Evolutionary conservation across 495 filamentous ascomycete species (phyloP).

Genomic region (Neurospora sp.): DNA sequence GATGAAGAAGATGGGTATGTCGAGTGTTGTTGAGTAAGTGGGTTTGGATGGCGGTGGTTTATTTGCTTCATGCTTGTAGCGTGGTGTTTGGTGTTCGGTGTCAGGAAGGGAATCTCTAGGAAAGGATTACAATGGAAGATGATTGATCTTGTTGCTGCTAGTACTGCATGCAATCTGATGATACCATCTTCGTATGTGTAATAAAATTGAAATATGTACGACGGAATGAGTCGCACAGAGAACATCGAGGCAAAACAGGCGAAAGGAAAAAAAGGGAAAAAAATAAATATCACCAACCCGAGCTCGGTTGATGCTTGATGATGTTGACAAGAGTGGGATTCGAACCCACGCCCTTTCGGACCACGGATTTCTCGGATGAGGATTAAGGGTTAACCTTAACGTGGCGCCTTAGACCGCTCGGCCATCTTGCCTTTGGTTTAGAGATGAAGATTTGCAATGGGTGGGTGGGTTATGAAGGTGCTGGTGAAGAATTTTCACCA

Average conservation of each 20-base stretch:
- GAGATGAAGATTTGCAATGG: too few relatives aligned
- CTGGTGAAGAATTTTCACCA: too few relatives aligned
- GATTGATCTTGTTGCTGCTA: neutral
- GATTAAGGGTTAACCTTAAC: too few relatives aligned
- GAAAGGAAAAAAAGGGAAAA: neutral
- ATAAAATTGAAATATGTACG: too few relatives aligned
- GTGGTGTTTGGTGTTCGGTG: neutral
- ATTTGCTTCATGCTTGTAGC: neutral
- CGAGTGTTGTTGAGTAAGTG: neutral
- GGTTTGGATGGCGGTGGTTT: neutral
- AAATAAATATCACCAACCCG: neutral
- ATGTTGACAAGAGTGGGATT: constrained; percentile 28
- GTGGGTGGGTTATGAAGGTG: too few relatives aligned
- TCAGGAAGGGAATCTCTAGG: too few relatives aligned
- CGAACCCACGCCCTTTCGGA: constrained; percentile 31
- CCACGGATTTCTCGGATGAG: constrained; percentile 13
- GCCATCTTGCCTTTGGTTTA: too few relatives aligned
- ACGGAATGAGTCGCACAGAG: too few relatives aligned
- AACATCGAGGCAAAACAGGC: neutral
- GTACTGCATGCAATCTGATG: neutral
- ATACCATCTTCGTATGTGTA: too few relatives aligned
- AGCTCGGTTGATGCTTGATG: neutral
- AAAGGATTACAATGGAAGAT: too few relatives aligned
- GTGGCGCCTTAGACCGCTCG: too few relatives aligned
- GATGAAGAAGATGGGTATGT: neutral